A percentile compares a stretch with the other conserved stretches of the same genome.
These are phyloP conservation scores for Senna siamea DNA, from an alignment of 306 rosid species.

Conservation along the genomic window DNA sequence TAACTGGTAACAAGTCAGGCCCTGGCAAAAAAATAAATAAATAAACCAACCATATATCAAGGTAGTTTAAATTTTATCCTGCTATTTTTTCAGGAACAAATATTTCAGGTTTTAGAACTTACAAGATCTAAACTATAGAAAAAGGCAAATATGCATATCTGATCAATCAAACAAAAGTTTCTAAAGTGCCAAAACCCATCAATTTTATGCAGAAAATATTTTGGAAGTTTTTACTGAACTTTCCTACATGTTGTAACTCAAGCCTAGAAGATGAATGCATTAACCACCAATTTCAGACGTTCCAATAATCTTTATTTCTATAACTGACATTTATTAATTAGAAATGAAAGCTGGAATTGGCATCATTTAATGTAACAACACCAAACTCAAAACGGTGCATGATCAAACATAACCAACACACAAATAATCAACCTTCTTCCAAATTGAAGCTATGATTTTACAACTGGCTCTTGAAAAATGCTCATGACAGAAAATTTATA, in stretches of 20 bases:
- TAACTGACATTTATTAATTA: no score
- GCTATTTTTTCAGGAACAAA: not conserved
- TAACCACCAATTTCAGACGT: slow-evolving; percentile 7
- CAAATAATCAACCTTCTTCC: not conserved
- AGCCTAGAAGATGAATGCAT: slow-evolving; percentile 19
- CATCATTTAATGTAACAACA: no score
- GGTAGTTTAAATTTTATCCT: slow-evolving; percentile 17
- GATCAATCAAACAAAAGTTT: slow-evolving; percentile 30
- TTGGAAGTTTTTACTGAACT: not conserved
- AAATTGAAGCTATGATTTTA: not conserved
- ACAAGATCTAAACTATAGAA: slow-evolving; percentile 12
- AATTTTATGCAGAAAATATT: not conserved
- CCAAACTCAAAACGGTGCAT: no score
- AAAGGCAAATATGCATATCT: slow-evolving; percentile 5
- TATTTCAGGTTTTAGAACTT: slow-evolving; percentile 5
- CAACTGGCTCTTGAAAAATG: not conserved
- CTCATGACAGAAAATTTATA: not conserved
- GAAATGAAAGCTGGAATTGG: not conserved
- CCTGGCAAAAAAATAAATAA: slow-evolving; percentile 50
- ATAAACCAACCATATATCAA: slow-evolving; percentile 27
- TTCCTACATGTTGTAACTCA: slow-evolving; percentile 14
- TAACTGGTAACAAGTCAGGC: slow-evolving; percentile 77
- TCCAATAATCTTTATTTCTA: not conserved
- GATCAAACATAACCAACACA: no score
- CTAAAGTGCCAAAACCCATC: not conserved